phyloP scores from a whole-genome alignment of 805 yeast species.

The Torulaspora indica region DNA sequence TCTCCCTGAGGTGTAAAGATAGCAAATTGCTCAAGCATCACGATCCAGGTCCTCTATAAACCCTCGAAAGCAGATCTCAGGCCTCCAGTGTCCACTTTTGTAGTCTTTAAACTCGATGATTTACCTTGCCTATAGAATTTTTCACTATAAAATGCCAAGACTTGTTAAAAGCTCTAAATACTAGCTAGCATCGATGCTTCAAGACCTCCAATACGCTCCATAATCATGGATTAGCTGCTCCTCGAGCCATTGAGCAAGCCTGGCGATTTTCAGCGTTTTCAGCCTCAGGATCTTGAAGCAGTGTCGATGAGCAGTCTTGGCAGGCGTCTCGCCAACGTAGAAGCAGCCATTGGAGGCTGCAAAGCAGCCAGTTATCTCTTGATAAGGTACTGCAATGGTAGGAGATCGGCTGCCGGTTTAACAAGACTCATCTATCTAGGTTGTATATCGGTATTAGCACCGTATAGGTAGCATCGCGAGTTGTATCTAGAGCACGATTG shows the following conservation, averaged over 20 bases:
- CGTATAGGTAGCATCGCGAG: not conserved
- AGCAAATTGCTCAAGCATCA: constrained; percentile 34
- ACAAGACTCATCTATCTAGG: not conserved
- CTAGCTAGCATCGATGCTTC: not conserved
- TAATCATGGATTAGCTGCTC: not conserved
- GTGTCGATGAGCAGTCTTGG: not conserved
- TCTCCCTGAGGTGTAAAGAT: constrained; percentile 32
- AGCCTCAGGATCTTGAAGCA: not conserved
- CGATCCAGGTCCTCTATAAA: not conserved
- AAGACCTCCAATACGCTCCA: not conserved
- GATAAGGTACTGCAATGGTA: too few relatives aligned
- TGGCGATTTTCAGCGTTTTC: not conserved
- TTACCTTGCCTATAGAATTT: not conserved
- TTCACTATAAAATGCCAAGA: constrained; percentile 1
- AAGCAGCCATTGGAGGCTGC: not conserved
- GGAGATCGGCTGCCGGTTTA: not conserved
- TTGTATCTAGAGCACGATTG: not conserved
- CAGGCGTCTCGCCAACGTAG: not conserved
- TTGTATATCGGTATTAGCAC: constrained; percentile 1
- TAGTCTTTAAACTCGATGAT: not conserved
- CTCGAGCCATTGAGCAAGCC: not conserved
- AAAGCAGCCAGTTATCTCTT: not conserved
- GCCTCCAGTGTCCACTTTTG: not conserved
- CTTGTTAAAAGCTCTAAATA: not conserved
- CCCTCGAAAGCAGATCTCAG: not conserved